These are phyloP conservation scores for Melaleuca alternifolia DNA, from an alignment of 345 rosid genomes.

Conservation along the genomic window DNA sequence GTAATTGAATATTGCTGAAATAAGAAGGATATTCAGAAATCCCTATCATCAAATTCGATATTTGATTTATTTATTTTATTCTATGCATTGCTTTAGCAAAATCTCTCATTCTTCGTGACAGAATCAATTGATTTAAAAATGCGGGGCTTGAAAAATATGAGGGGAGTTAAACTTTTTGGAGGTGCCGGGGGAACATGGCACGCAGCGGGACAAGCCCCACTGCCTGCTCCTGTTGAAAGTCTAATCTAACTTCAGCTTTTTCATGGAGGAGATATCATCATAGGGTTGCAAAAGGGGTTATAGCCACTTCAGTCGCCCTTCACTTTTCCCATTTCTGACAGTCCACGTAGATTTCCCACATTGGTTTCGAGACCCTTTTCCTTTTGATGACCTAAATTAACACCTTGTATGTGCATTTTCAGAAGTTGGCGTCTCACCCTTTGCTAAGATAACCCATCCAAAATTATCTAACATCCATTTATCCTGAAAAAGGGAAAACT, in stretches of 20 bases:
- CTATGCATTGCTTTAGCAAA: not conserved
- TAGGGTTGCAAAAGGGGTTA: not conserved
- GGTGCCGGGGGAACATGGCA: not conserved
- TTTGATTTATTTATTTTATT: not conserved
- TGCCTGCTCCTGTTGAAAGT: not conserved
- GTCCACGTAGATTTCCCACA: not conserved
- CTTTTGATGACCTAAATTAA: not conserved
- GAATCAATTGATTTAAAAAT: not conserved
- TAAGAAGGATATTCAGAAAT: not conserved
- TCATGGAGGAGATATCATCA: not conserved
- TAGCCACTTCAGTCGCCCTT: not conserved
- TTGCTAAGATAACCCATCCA: not conserved
- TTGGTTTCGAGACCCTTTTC: not conserved
- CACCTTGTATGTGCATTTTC: not conserved
- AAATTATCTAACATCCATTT: not conserved
- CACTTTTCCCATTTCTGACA: not conserved
- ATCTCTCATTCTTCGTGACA: not conserved
- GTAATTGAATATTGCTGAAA: accelerated
- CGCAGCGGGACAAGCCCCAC: not conserved
- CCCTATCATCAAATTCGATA: not conserved
- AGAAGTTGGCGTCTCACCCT: not conserved
- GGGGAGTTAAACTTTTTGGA: not conserved
- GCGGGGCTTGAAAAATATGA: not conserved
- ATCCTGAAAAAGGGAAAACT: not conserved
- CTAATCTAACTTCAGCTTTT: not conserved